Conservation (phyloP, 768 basidiomycete genomes). For the Suillus paluster region DNA sequence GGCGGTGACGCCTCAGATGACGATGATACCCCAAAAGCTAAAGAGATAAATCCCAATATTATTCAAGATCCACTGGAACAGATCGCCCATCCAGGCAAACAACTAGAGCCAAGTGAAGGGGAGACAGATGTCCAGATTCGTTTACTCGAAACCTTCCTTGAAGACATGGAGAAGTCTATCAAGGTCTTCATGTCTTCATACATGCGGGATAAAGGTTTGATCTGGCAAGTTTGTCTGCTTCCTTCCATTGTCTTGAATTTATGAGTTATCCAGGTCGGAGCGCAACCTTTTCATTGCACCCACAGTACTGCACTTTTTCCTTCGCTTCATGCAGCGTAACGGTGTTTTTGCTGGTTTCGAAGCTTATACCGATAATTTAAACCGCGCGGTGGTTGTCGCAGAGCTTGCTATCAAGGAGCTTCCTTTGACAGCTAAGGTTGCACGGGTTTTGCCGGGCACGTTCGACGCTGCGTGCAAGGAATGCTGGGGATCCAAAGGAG, state of each 20-base stretch:
- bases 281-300: constrained; percentile 47
- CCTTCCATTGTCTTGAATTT: constrained; percentile 4
- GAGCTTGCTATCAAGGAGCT: constrained; percentile 45
- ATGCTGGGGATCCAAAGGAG: constrained; percentile 51
- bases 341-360: constrained; percentile 41
- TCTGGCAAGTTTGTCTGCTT: constrained; percentile 51
- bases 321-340: constrained; percentile 50
- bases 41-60: constrained; percentile 23
- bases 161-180: constrained; percentile 61
- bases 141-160: constrained; percentile 54
- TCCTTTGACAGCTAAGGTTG: constrained; percentile 45
- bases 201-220: constrained; percentile 64
- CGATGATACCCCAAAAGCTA: constrained; percentile 28
- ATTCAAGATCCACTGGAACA: constrained; percentile 36
- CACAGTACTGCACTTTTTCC: constrained; percentile 48
- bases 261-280: constrained; percentile 42
- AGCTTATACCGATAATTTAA: constrained; percentile 34
- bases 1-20: constrained; percentile 35
- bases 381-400: constrained; percentile 47
- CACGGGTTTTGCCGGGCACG: constrained; percentile 40
- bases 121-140: constrained; percentile 15
- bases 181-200: constrained; percentile 74
- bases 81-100: constrained; percentile 31
- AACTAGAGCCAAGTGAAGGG: constrained; percentile 26
- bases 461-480: constrained; percentile 54